phyloP scores from a whole-genome alignment of 2,329 filamentous ascomycete genomes.

The Fusarium pininemorale region DNA sequence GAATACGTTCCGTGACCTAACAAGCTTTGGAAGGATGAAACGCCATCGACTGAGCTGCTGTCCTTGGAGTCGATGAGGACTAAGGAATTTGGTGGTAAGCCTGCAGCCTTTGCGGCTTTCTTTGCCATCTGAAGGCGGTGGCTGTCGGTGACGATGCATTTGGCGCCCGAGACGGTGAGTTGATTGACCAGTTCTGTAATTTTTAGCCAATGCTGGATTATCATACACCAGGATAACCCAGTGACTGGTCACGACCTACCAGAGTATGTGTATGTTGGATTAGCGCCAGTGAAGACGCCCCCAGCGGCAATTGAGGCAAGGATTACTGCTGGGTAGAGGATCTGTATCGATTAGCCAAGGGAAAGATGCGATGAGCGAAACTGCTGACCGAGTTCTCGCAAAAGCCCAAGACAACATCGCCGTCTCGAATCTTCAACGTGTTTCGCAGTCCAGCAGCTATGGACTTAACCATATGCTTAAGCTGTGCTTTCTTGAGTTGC shows the following conservation, averaged over 20 bases:
- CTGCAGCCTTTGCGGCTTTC: not conserved
- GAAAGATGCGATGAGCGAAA: not conserved
- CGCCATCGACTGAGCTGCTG: accelerated
- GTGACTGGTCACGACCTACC: not conserved
- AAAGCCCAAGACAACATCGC: not conserved
- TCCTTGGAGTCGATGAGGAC: not conserved
- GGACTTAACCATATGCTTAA: accelerated
- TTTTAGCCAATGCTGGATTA: accelerated
- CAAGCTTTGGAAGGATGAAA: not conserved
- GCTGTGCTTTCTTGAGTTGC: not conserved
- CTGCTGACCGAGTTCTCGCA: not conserved
- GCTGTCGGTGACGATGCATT: slow-evolving; percentile 5
- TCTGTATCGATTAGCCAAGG: not conserved
- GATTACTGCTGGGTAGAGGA: not conserved
- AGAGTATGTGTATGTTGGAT: not conserved
- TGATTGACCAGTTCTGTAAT: slow-evolving; percentile 1
- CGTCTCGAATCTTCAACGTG: not conserved
- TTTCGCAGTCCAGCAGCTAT: not conserved
- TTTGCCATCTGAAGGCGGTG: not conserved
- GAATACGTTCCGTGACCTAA: not conserved
- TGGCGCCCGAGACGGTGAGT: not conserved
- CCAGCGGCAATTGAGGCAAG: not conserved
- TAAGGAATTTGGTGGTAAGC: not conserved
- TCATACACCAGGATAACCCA: accelerated
- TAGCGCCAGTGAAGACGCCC: slow-evolving; percentile 3